Base-by-base conservation (phyloP, 768 basidiomycete species). In the Boletus sp. region DNA sequence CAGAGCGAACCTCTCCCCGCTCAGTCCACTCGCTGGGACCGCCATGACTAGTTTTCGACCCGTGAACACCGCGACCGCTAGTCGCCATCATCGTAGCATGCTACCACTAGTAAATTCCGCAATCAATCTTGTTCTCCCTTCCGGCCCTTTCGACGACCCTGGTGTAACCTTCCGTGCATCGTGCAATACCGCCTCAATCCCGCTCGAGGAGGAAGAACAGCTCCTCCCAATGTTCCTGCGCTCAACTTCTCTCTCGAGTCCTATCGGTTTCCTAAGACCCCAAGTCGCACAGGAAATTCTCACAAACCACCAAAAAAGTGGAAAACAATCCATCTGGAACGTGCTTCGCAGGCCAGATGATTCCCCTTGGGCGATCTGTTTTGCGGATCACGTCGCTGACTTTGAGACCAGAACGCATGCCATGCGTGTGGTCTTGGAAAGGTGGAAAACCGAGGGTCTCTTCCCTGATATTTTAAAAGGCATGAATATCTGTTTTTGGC, bases 71-170 rank as follows among this genome's bases (percentile, higher is more conserved):
- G 17, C 24, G 7, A 11, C 51, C 17, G 12, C 30, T 3, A 17
- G 17, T 44, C 30, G 10, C 28, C 40, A 28, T 20, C 60, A 14
- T n/a, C 52, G 7, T 11, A 62, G 60, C 39, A 14, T 67, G 10
- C 52, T 71, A 28, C 61, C 68, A 15, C 51, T 70, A 1, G 65
- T 72, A 24, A 60, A 53, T 24, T 62, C 64, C 17, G 57, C 68
- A 14, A 57, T 69, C 55, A 70, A 70, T 45, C 66, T 72, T 24
- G 28, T 53, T 37, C 67, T 70, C 14, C 70, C 69, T 33, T 17
- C 55, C 5, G 63, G 68, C 28, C 65, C 60, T 14, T 72, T 69
- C 46, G 29, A 68, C 24, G 52, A 64, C 30, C 59, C 52, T 8
- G 5, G 54, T 28, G 18, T 10, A 14, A 47, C 29, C 6, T 45